Base-by-base conservation (phyloP, 176 grass and related monocot genomes). In the Phragmites australis region DNA sequence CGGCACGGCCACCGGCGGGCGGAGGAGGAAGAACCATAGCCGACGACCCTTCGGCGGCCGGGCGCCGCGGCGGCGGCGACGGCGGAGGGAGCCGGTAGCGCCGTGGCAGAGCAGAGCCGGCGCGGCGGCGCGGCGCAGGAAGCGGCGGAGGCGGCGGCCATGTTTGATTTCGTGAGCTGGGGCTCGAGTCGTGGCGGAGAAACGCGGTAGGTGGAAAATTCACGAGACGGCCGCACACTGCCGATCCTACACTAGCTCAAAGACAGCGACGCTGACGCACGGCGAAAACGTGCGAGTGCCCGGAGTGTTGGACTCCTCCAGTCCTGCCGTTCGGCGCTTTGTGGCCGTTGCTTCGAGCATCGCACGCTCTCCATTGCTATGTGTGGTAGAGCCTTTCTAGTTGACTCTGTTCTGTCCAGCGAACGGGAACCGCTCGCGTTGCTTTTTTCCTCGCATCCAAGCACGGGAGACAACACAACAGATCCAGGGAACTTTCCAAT, bases 131-230 rank as follows among this genome's bases (percentile, higher is more conserved):
- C 77, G 21, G 77, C 51, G 59, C 68, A 79, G 31, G 69, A 8
- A 14, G 31, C 52, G 30, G 62, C 55, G 44, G 79, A 63, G 70
- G 70, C 79, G 32, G 66, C 29, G 18, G 72, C 81, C 87, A 89
- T 89, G 87, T 18, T 68, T 81, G 17, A 65, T 51, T 79, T 68
- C 40, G 62, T 32, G 43, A 45, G 41, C 14, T 37, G 34, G 5
- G 37, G 26, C 15, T 71, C 48, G 39, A 74, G 70, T 64, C 82
- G 77, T 76, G 77, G 54, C 76, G 71, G 87, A 84, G 87, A 52
- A 75, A 75, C 6, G 21, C 3, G 27, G 77, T 72, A 21, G 82
- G 82, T 65, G 17, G 82, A 48, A 56, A 68, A 70, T 17, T 54
- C 7, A 39, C 46, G 27, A 65, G 27, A 29, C 73, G n/a, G 16